These are phyloP conservation scores for Exophiala sp. DNA, from an alignment of 2,329 filamentous ascomycete genomes.

Conservation along the genomic window DNA sequence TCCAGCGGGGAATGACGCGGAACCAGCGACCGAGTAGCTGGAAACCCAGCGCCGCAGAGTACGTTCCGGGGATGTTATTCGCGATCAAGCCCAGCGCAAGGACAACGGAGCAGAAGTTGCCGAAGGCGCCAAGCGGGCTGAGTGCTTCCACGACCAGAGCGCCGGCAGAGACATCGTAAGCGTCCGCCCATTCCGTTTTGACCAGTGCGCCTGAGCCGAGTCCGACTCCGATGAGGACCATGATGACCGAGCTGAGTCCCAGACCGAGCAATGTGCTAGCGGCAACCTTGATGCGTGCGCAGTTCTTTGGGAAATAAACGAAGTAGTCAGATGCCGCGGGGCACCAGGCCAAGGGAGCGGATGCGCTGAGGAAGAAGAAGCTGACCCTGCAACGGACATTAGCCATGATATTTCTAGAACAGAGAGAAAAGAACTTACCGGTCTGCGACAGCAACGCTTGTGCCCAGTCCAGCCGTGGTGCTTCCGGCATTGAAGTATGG, in stretches of 20 bases:
- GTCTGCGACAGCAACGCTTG: not conserved
- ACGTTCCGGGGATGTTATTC: constrained; percentile 64
- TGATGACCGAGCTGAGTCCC: constrained; percentile 56
- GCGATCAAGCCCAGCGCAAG: constrained; percentile 62
- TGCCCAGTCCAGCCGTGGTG: not conserved
- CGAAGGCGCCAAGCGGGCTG: constrained; percentile 57
- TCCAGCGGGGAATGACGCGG: constrained; percentile 57
- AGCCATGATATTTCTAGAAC: not conserved
- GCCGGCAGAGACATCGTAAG: constrained; percentile 47
- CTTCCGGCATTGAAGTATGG: constrained; percentile 7
- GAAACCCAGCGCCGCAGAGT: constrained; percentile 64
- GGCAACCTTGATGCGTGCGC: constrained; percentile 54
- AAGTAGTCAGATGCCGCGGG: constrained; percentile 37
- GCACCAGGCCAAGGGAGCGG: constrained; percentile 10
- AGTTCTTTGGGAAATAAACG: constrained; percentile 59
- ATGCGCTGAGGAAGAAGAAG: constrained; percentile 8
- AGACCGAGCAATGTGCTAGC: constrained; percentile 56
- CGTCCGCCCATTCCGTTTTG: constrained; percentile 50
- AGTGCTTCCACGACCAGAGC: constrained; percentile 63
- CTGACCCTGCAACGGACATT: not conserved
- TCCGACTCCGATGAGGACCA: constrained; percentile 60
- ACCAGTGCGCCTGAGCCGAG: constrained; percentile 56
- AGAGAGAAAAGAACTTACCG: not conserved
- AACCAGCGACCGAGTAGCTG: constrained; percentile 62
- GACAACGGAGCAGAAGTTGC: constrained; percentile 65